These are phyloP conservation scores for Suhomyces terraborum DNA, from an alignment of 1,139 yeast genomes.

Conservation along the genomic window DNA sequence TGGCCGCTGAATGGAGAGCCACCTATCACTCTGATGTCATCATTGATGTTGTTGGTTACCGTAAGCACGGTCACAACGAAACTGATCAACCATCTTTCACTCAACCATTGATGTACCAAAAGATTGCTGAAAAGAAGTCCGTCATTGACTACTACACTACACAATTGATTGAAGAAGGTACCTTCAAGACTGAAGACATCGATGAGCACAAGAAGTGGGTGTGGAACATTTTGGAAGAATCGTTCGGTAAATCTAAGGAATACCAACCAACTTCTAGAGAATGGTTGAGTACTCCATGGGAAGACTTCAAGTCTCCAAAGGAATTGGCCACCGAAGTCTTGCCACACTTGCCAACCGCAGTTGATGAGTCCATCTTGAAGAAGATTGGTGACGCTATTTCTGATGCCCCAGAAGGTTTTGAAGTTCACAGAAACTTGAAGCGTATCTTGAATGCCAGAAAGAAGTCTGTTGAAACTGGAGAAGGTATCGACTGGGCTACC, in stretches of 20 bases:
- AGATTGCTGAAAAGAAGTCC: conserved; percentile 83
- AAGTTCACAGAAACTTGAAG: conserved; percentile 92
- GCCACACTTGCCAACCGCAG: conserved; percentile 96
- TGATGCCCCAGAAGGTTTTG: conserved; percentile 85
- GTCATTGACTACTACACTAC: conserved; percentile 84
- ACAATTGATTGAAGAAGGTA: conserved; percentile 78
- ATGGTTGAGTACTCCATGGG: conserved; percentile 99
- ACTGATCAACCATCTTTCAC: conserved; percentile 99
- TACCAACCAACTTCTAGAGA: conserved; percentile 91
- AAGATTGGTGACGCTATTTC: conserved; percentile 79
- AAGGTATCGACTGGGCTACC: conserved; percentile 98
- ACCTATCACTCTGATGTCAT: conserved; percentile 95
- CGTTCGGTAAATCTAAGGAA: conserved; percentile 83
- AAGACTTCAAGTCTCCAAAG: conserved; percentile 96
- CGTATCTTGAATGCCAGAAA: conserved; percentile 88
- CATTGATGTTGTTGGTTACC: conserved; percentile 96
- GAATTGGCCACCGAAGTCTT: conserved; percentile 94
- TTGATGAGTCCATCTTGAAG: conserved; percentile 69
- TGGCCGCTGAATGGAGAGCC: conserved; percentile 99
- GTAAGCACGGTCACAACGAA: conserved; percentile 98
- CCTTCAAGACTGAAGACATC: conserved; percentile 86
- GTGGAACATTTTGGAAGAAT: conserved; percentile 90
- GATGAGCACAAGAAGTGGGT: conserved; percentile 98
- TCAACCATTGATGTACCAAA: conserved; percentile 95
- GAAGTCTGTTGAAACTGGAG: conserved; percentile 85